phyloP scores from a whole-genome alignment of 2,329 filamentous ascomycete species.

The Colletotrichum lini region DNA sequence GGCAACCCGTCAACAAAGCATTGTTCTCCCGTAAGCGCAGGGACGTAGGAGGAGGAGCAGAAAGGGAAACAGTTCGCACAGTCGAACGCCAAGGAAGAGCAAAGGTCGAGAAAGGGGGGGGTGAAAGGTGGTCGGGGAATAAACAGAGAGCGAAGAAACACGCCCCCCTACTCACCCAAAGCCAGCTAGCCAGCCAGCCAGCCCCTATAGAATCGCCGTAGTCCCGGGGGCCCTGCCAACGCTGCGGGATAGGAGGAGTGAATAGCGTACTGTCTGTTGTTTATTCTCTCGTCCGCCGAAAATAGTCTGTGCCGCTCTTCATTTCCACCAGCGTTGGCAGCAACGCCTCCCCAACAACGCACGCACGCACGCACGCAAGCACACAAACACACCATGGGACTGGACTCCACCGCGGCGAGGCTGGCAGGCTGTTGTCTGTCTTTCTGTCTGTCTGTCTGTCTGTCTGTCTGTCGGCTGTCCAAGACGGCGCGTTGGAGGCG shows the following conservation, averaged over 20 bases:
- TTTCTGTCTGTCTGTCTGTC: not conserved
- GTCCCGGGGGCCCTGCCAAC: slow-evolving; percentile 22
- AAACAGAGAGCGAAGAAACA: not conserved
- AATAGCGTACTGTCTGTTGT: no score
- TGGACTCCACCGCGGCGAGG: slow-evolving; percentile 23
- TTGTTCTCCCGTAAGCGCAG: slow-evolving; percentile 35
- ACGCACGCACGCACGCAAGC: slow-evolving; percentile 7
- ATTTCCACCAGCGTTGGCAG: slow-evolving; percentile 32
- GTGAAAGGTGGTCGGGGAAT: slow-evolving; percentile 11
- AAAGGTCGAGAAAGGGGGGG: not conserved
- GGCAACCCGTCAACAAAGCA: slow-evolving; percentile 27
- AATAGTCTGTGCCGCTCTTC: slow-evolving; percentile 17
- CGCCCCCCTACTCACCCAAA: not conserved
- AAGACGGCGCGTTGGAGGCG: not conserved
- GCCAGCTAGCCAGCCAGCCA: slow-evolving; percentile 6
- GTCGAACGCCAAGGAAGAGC: slow-evolving; percentile 19
- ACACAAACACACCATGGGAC: not conserved
- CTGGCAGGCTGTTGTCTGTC: slow-evolving; percentile 3
- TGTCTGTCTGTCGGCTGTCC: no score
- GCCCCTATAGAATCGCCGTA: slow-evolving; percentile 1
- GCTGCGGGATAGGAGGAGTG: slow-evolving; percentile 4
- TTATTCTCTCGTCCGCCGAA: no score
- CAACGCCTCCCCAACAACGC: slow-evolving; percentile 10
- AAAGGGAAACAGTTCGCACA: slow-evolving; percentile 18
- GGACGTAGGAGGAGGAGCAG: slow-evolving; percentile 3